Base-by-base conservation (phyloP, 495 filamentous ascomycete genomes). In the Peziza echinospora region DNA sequence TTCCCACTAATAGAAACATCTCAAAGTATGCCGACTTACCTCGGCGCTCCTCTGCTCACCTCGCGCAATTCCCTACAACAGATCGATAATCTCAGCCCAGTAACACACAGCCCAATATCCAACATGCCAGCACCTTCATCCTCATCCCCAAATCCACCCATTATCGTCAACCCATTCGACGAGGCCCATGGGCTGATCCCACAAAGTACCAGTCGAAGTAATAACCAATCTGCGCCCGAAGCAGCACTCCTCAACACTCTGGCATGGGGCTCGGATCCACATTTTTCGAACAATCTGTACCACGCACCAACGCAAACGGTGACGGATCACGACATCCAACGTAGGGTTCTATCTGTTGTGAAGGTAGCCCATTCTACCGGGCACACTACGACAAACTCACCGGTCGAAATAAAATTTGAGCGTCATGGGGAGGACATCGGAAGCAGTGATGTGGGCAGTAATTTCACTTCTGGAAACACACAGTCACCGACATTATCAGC, bases 231-330 rank as follows among this genome's bases (percentile, higher is more conserved):
- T 8, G 21, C 54, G 6, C 28, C 49, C 21, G 48, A 51, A 26
- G 40, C 49, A 25, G 52, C 37, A 25, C 49, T 41, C 24, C 52
- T 52, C 40, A 49, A 45, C 28, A 48, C 53, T 23, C 44, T 59
- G 19, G 55, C 55, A 43, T 59, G 58, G 26, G 56, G 56, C 5
- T 59, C 56, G 13, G 56, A 59, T 45, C 58, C 56, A 30, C 55
- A 55, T 37, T 59, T 59, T 50, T 52, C 52, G n/a, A 52, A 56
- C 22, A 59, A 51, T 23, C 52, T 56, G n/a, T 59, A 59, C 37
- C 56, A 59, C 21, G 51, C 56, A 16, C 52, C 56, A 21, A 26
- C 52, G 45, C 49, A 49, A 40, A 34, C 52, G 17, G 42, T 51
- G 17, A 44, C 51, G 37, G 49, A 52, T 10, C 21, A 25, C 5